phyloP scores from a whole-genome alignment of 768 basidiomycete species.

The Imleria badia region DNA sequence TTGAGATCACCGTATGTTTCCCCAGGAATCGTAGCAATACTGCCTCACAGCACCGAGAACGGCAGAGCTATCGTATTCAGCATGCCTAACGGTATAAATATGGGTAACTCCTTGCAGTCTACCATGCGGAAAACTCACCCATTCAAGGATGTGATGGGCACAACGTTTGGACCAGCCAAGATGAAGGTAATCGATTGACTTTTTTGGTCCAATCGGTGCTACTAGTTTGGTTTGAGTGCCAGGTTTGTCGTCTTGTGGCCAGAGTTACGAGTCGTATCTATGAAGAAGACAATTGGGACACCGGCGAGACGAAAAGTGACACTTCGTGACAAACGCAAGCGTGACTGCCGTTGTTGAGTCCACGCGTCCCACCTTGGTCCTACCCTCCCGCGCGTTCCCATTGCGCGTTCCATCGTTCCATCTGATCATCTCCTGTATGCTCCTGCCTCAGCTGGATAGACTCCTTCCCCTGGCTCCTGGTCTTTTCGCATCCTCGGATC shows the following conservation, averaged over 20 bases:
- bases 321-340: no score
- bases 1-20: conserved; percentile 57
- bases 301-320: no score
- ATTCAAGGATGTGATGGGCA: conserved; percentile 70
- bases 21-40: conserved; percentile 76
- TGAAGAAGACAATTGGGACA: no score
- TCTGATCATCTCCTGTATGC: no score
- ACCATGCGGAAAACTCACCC: conserved; percentile 49
- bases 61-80: conserved; percentile 58
- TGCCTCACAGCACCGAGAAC: conserved; percentile 52
- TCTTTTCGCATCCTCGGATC: no score
- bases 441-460: no score
- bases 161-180: conserved; percentile 55
- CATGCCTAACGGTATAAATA: conserved; percentile 48
- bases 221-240: conserved; percentile 68
- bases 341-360: no score
- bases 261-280: conserved; percentile 84
- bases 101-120: neutral
- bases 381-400: no score
- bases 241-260: conserved; percentile 60
- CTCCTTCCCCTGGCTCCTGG: no score
- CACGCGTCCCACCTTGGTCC: no score
- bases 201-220: conserved; percentile 64
- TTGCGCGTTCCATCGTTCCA: no score
- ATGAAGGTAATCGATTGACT: conserved; percentile 57